A percentile compares a stretch with the other conserved stretches of the same genome.
These are phyloP conservation scores for Vitis hybrid DNA, from an alignment of 177 flowering plant species.

Conservation along the genomic window DNA sequence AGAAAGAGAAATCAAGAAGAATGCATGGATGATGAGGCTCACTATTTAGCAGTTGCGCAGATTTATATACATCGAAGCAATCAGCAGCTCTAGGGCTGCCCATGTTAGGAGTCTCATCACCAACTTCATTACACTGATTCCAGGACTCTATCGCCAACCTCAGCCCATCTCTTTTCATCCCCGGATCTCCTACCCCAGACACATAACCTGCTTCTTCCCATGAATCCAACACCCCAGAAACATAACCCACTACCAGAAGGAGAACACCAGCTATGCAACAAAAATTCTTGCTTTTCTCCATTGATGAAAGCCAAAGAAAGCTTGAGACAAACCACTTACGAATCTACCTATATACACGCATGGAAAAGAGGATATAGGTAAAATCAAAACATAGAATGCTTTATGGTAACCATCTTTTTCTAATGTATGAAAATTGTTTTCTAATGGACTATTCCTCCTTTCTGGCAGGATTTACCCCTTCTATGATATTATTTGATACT, in stretches of 20 bases:
- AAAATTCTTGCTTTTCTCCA: constrained; percentile 13
- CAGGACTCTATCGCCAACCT: constrained; percentile 72
- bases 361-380: no score
- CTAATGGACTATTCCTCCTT: no score
- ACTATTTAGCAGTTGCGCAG: constrained; percentile 14
- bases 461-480: no score
- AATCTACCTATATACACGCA: no score
- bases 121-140: constrained; percentile 88
- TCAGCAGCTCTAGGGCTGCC: constrained; percentile 86
- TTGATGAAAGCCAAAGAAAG: constrained; percentile 6
- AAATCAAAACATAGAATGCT: no score
- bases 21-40: not conserved
- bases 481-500: no score
- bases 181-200: constrained; percentile 74
- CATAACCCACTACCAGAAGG: constrained; percentile 3
- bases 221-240: constrained; percentile 2
- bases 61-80: constrained; percentile 54
- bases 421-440: no score
- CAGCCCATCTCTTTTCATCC: constrained; percentile 61
- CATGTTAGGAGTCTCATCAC: constrained; percentile 55
- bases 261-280: constrained; percentile 5
- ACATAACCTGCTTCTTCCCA: constrained; percentile 21
- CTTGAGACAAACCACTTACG: not conserved
- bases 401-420: no score
- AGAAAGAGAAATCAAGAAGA: not conserved